phyloP scores from a whole-genome alignment of 441 rosid species.

The Heliophila coronopifolia region DNA sequence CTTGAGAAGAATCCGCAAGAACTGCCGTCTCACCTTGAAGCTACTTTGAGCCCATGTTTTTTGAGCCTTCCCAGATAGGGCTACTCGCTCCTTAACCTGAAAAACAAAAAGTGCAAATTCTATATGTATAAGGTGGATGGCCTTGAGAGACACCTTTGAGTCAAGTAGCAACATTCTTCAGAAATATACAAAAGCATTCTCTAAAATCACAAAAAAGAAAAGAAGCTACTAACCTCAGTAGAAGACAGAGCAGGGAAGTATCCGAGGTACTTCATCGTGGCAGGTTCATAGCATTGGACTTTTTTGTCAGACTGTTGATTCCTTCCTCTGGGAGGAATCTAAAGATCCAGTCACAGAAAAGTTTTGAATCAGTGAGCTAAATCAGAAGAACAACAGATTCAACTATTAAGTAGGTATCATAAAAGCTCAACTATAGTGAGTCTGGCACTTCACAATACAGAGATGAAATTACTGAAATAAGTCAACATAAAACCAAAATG shows the following conservation, averaged over 20 bases:
- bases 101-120: slow-evolving; percentile 14
- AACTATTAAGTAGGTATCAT: background rate
- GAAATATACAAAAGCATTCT: background rate
- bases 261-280: slow-evolving; percentile 94
- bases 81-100: slow-evolving; percentile 77
- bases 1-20: slow-evolving; percentile 83
- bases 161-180: background rate
- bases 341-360: slow-evolving; percentile 12
- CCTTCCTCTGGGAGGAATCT: slow-evolving; percentile 95
- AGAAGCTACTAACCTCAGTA: slow-evolving; percentile 54
- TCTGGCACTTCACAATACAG: background rate
- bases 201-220: background rate
- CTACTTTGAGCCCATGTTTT: slow-evolving; percentile 83
- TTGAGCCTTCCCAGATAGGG: slow-evolving; percentile 90
- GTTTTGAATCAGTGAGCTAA: background rate
- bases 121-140: slow-evolving; percentile 9
- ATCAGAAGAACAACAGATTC: background rate
- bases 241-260: slow-evolving; percentile 60
- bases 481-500: background rate
- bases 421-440: slow-evolving; percentile 1
- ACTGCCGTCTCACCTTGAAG: slow-evolving; percentile 91
- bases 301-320: slow-evolving; percentile 70
- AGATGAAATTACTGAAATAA: background rate
- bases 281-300: slow-evolving; percentile 97
- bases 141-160: background rate